Percentiles rank a stretch among this genome's conserved stretches.
phyloP scores from a whole-genome alignment of 441 rosid genomes.

The Adansonia rubrostipa region DNA sequence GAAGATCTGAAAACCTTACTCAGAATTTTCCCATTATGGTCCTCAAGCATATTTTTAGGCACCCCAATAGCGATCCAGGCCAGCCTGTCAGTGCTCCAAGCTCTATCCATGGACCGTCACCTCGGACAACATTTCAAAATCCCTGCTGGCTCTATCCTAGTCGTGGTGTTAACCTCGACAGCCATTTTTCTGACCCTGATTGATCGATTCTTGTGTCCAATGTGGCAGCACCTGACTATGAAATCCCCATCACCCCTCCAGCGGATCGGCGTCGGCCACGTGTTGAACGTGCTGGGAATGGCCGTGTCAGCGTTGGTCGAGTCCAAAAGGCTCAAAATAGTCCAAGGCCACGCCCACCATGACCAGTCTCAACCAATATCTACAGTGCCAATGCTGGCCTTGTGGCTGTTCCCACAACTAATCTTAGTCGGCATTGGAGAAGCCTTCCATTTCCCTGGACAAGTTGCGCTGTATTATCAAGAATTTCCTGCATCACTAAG shows the following conservation, averaged over 20 bases:
- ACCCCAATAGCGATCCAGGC: conserved; percentile 36
- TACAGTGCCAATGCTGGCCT: conserved; percentile 35
- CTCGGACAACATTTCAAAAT: conserved; percentile 45
- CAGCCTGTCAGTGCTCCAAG: conserved; percentile 50
- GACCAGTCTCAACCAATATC: conserved; percentile 17
- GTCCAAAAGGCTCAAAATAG: conserved; percentile 41
- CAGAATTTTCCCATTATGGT: conserved; percentile 40
- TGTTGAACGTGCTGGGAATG: conserved; percentile 42
- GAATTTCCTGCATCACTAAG: conserved; percentile 47
- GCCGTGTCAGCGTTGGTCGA: conserved; percentile 45
- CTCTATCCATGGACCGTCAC: conserved; percentile 45
- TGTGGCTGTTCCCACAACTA: conserved; percentile 50
- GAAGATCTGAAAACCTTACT: conserved; percentile 41
- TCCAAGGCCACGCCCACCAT: conserved; percentile 15
- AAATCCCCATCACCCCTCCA: conserved; percentile 35
- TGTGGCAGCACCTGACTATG: conserved; percentile 36
- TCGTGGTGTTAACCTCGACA: conserved; percentile 28
- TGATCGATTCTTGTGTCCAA: conserved; percentile 36
- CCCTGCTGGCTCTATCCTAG: conserved; percentile 48
- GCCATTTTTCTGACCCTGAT: conserved; percentile 36
- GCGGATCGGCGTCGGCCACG: conserved; percentile 48
- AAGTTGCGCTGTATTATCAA: conserved; percentile 37
- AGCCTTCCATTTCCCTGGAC: conserved; percentile 46
- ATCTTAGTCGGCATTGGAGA: conserved; percentile 45
- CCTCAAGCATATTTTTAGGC: conserved; percentile 28